Evolutionary conservation across 1,139 yeast genomes (phyloP), one percentile per base, ranked within the genome.

Genomic region (Scheffersomyces quercinus): DNA sequence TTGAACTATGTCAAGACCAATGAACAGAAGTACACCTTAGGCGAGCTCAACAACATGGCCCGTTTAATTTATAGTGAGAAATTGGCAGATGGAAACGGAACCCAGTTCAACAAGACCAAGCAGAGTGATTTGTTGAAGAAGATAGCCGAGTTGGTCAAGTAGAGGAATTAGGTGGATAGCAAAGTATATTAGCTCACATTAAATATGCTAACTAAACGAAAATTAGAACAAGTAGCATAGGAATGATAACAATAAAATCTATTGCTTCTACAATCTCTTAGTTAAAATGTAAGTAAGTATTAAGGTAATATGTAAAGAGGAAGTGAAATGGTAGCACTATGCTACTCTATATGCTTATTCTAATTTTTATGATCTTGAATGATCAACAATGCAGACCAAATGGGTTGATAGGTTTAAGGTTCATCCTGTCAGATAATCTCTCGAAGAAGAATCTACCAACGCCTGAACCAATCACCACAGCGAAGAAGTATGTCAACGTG

Each of bases 361-460:
- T 20, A 20, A 5, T 20, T 20, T 20, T 20, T 20, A 6, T 5
- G 8, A 20, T 20, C 26, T 20, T 20, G 3, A 5, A 20, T 6
- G 26, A 20, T 20, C 26, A 46, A 24, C 48, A 47, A 35, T 52
- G 55, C 35, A 48, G 41, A 8, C 42, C 40, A 39, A 48, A 46
- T 16, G 35, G 35, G n/a, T 32, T 32, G 3, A 40, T 29, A 9
- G 49, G 41, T 28, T 67, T 67, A 32, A 76, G 51, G 13, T 60
- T 63, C 41, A 67, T 37, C 4, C 64, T 67, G 36, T 64, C 66
- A 24, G 78, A 61, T 40, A 82, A 57, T 60, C 85, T 77, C 54
- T 83, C 85, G 62, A 83, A 83, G 54, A 78, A 72, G 41, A 85
- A 81, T 55, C 85, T 85, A 26, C 89, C 88, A 42, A 83, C 64